Evolutionary conservation across 2,329 filamentous ascomycete genomes (phyloP).

Genomic region (Aureobasidium subglaciale): DNA sequence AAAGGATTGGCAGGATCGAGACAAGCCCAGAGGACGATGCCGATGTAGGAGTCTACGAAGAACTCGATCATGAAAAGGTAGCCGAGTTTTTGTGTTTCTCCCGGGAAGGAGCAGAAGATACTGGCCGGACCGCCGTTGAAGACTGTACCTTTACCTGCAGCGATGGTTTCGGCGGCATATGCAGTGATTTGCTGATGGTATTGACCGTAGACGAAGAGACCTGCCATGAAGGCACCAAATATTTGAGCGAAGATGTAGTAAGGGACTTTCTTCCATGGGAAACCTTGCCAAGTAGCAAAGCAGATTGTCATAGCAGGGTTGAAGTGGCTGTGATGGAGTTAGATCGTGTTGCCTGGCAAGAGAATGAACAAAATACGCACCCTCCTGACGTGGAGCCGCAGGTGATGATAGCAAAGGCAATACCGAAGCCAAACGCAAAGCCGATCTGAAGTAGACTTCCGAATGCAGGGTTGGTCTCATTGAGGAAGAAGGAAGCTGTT

Average conservation of each 20-base stretch:
- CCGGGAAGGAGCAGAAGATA: constrained; percentile 50
- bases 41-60: constrained; percentile 52
- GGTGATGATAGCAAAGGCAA: constrained; percentile 53
- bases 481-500: constrained; percentile 44
- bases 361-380: constrained; percentile 17
- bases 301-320: constrained; percentile 32
- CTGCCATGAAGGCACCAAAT: constrained; percentile 50
- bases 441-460: constrained; percentile 52
- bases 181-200: constrained; percentile 47
- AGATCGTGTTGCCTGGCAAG: not conserved
- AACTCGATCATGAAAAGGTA: constrained; percentile 54
- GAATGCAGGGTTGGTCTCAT: constrained; percentile 36
- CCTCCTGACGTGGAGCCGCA: constrained; percentile 48
- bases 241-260: constrained; percentile 52
- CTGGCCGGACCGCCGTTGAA: constrained; percentile 46
- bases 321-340: constrained; percentile 23
- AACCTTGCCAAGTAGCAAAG: constrained; percentile 47
- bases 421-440: constrained; percentile 50
- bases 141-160: constrained; percentile 33
- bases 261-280: constrained; percentile 49
- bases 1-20: constrained; percentile 55
- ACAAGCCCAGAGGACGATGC: constrained; percentile 51
- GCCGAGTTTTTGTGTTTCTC: constrained; percentile 45
- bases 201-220: constrained; percentile 48
- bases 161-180: constrained; percentile 34